Conservation (phyloP, 768 basidiomycete species). For the Amanita brunnescens region DNA sequence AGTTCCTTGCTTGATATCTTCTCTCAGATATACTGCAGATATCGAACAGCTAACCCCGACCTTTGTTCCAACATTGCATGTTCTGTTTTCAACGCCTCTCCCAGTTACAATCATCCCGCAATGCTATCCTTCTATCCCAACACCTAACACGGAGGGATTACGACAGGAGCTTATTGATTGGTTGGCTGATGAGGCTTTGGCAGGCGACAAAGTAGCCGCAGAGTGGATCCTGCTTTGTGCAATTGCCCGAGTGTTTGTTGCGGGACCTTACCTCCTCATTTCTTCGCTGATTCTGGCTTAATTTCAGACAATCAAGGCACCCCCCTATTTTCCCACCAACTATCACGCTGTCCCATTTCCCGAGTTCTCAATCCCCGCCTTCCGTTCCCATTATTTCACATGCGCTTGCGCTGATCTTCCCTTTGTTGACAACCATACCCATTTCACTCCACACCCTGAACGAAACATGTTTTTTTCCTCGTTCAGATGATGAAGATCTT, state of each 20-base stretch:
- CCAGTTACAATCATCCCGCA: constrained; percentile 31
- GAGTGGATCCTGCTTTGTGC: constrained; percentile 64
- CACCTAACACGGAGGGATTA: constrained; percentile 24
- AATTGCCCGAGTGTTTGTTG: constrained; percentile 55
- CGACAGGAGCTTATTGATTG: constrained; percentile 50
- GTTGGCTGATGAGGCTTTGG: constrained; percentile 65
- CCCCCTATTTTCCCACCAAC: constrained; percentile 62
- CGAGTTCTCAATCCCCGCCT: constrained; percentile 27
- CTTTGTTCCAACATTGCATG: constrained; percentile 59
- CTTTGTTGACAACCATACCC: constrained; percentile 44
- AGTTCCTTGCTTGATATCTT: constrained; percentile 7
- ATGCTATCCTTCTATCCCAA: constrained; percentile 23
- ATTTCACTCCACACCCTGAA: constrained; percentile 61
- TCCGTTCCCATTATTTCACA: constrained; percentile 40
- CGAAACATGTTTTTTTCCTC: constrained; percentile 46
- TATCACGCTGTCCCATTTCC: constrained; percentile 56
- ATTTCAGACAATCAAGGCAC: constrained; percentile 52
- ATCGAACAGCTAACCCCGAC: constrained; percentile 28
- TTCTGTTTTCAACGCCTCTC: constrained; percentile 44
- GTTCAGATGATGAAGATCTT: constrained; percentile 62
- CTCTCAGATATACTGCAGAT: constrained; percentile 27
- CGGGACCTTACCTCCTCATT: constrained; percentile 2
- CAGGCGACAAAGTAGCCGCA: constrained; percentile 58
- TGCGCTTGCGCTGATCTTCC: constrained; percentile 51
- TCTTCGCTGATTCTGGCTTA: constrained; percentile 1